Percentiles rank a stretch among this genome's conserved stretches.
Conservation (phyloP, 2,329 filamentous ascomycete genomes). For the Aspergillus carbonarius region DNA sequence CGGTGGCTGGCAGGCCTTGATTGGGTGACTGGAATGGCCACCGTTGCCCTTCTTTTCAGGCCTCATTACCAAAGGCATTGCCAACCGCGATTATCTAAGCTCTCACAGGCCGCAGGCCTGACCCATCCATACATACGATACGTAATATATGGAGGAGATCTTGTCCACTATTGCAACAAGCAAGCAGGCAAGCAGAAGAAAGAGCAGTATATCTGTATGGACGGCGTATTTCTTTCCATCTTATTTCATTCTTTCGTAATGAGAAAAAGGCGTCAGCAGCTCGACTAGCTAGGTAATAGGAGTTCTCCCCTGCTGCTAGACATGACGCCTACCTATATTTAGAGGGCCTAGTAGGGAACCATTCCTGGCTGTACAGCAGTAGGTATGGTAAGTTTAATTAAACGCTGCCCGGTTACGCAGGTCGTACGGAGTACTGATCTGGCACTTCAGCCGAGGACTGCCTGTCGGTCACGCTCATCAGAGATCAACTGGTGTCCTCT, state of each 20-base stretch:
- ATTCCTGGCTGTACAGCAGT: not conserved
- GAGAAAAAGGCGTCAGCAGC: not conserved
- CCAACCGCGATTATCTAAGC: not conserved
- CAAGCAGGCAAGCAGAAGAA: too few relatives aligned
- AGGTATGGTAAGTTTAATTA: not conserved
- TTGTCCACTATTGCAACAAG: too few relatives aligned
- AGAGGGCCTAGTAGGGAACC: not conserved
- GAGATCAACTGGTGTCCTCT: not conserved
- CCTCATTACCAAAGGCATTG: not conserved
- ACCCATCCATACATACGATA: too few relatives aligned
- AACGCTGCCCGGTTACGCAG: not conserved
- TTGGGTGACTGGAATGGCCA: conserved; percentile 12
- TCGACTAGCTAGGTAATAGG: not conserved
- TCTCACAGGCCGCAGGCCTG: not conserved
- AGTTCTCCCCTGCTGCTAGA: not conserved
- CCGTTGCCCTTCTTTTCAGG: conserved; percentile 7
- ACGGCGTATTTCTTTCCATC: too few relatives aligned
- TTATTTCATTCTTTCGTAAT: not conserved
- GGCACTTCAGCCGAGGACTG: not conserved
- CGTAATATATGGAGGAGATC: too few relatives aligned
- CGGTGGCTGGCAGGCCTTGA: conserved; percentile 4
- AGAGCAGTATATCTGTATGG: too few relatives aligned
- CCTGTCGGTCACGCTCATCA: not conserved
- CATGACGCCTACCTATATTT: not conserved
- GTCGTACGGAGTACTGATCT: not conserved